Base-by-base conservation (phyloP, 139 green algal genomes). In the Nannochloris sp. region DNA sequence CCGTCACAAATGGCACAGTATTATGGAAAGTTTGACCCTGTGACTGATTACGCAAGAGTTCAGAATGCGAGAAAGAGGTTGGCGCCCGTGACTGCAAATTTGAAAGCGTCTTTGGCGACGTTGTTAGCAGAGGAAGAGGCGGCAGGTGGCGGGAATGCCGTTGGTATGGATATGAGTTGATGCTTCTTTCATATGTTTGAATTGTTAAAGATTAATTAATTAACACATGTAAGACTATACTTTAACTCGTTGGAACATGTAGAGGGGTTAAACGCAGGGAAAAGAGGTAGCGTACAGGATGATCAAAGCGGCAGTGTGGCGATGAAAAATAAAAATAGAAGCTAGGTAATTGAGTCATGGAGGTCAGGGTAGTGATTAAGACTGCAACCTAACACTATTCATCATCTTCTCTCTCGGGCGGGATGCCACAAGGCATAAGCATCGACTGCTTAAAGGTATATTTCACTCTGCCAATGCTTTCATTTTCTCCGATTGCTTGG, bases 391-490 rank as follows among this genome's bases (percentile, higher is more conserved):
- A 51, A 23, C 51, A 59, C 12, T 48, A 55, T 0, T 64, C 56
- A 4, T 85, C 72, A 30, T 90, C 78, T 19, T 89, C 83, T 58
- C 84, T 82, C 44, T 87, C 77, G 0, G 89, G 89, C 6, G 89
- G 87, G 33, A 92, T 55, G 32, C 90, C 90, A 64, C 89, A 96
- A 0, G 90, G 90, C 48, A 95, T 73, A 65, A 97, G 76, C 90
- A 97, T 97, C 45, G 87, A 89, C 58, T 95, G 86, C 73, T 93
- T 70, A 51, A 97, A 85, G 58, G 95, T 82, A 70, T 97, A 97
- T 56, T 75, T 77, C 19, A 94, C 79, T 1, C 94, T 73, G 2
- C 92, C 94, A n/a, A 96, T 87, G 27, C 83, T 90, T 75, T 98
- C 92, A 72, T 98, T 97, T 78, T 98, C 85, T 25, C 89, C 93